Conservation (phyloP, 2,329 filamentous ascomycete species). For the Neophaeococcomyces aloes region DNA sequence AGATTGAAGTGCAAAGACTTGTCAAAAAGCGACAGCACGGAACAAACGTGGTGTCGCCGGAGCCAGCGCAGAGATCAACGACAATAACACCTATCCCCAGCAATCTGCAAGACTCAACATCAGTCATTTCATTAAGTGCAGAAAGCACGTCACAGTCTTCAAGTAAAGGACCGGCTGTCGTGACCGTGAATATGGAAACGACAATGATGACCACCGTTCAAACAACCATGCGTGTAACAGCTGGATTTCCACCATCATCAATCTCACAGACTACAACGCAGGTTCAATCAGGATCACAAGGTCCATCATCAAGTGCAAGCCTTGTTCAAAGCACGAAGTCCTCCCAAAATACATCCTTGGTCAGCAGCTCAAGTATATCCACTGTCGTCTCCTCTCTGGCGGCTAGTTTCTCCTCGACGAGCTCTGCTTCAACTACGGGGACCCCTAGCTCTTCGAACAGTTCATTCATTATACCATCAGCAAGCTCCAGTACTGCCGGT, state of each 20-base stretch:
- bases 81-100: slow-evolving; percentile 2
- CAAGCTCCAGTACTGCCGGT: not conserved
- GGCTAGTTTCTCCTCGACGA: no score
- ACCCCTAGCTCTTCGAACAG: not conserved
- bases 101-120: no score
- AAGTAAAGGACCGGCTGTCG: not conserved
- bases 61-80: slow-evolving; percentile 9
- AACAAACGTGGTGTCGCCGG: not conserved
- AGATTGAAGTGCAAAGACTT: no score
- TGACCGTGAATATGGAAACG: slow-evolving; percentile 10
- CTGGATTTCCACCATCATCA: not conserved
- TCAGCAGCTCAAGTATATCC: no score
- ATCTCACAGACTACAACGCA: not conserved
- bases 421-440: no score
- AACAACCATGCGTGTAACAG: slow-evolving; percentile 11
- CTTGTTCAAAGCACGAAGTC: no score
- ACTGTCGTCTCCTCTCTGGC: no score
- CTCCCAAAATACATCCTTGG: no score
- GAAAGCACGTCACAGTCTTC: not conserved
- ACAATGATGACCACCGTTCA: slow-evolving; percentile 10
- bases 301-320: not conserved
- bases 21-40: slow-evolving; percentile 3
- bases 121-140: no score
- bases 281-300: not conserved
- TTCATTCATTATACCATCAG: not conserved